phyloP scores from a whole-genome alignment of 2,329 filamentous ascomycete genomes.

The Ambrosiella cleistominuta region DNA sequence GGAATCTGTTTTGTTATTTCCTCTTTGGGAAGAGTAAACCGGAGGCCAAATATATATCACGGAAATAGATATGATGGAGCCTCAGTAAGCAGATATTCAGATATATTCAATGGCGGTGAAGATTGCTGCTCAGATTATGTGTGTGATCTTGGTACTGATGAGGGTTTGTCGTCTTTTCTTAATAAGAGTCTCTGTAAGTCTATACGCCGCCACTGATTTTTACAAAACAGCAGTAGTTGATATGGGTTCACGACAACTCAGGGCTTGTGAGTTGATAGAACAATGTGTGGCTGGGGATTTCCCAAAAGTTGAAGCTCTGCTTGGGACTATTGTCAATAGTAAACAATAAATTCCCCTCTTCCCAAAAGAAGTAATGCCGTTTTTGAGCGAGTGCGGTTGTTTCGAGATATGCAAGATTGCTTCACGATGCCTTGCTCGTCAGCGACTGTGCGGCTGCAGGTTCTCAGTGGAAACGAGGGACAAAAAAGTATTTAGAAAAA shows the following conservation, averaged over 20 bases:
- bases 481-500: background rate
- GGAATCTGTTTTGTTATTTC: background rate
- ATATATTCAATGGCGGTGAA: background rate
- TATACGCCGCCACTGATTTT: too few relatives aligned
- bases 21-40: background rate
- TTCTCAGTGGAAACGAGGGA: background rate
- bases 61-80: background rate
- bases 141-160: background rate
- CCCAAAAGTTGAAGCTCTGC: background rate
- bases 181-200: background rate
- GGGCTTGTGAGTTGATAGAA: background rate
- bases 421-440: background rate
- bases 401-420: constrained; percentile 1
- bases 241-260: background rate
- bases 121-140: background rate
- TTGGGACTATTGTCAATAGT: background rate
- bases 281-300: background rate
- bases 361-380: background rate
- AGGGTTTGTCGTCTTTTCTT: background rate
- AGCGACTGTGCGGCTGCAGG: background rate
- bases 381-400: background rate
- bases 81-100: background rate
- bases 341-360: background rate
- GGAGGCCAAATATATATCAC: background rate
- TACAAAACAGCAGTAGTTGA: background rate